phyloP scores from a whole-genome alignment of 208 protist genomes.

The Trypanosoma lewisi region DNA sequence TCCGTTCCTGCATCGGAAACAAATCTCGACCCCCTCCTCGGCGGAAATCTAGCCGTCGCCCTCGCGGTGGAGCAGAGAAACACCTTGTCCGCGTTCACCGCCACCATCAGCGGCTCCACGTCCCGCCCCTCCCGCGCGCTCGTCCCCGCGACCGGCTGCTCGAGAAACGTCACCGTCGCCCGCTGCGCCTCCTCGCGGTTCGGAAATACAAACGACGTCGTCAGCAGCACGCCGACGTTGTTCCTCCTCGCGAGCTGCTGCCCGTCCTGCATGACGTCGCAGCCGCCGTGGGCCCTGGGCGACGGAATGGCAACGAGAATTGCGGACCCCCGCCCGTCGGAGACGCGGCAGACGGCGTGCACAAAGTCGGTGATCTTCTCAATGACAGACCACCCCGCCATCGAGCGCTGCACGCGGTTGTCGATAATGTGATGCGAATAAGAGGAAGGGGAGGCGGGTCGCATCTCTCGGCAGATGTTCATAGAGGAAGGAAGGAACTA shows the following conservation, averaged over 20 bases:
- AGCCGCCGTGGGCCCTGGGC: background rate
- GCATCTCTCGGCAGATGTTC: background rate
- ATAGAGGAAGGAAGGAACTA: background rate
- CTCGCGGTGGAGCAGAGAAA: slow-evolving; percentile 51
- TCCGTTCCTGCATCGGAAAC: slow-evolving; percentile 8
- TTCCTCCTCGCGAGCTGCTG: background rate
- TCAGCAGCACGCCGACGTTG: slow-evolving; percentile 58
- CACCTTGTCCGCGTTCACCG: slow-evolving; percentile 43
- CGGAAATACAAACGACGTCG: slow-evolving; percentile 69
- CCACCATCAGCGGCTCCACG: slow-evolving; percentile 48
- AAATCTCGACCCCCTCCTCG: background rate
- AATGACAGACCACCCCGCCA: slow-evolving; percentile 66
- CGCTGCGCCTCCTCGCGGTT: slow-evolving; percentile 28
- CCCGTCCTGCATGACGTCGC: background rate
- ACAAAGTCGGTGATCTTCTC: slow-evolving; percentile 73
- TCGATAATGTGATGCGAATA: slow-evolving; percentile 1
- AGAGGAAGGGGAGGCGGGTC: background rate
- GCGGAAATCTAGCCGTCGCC: background rate
- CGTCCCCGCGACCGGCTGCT: slow-evolving; percentile 73
- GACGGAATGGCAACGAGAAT: slow-evolving; percentile 60
- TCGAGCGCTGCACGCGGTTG: slow-evolving; percentile 17
- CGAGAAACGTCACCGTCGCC: slow-evolving; percentile 60
- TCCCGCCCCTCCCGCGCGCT: slow-evolving; percentile 38
- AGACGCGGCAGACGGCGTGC: slow-evolving; percentile 80
- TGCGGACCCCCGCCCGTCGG: slow-evolving; percentile 55